Evolutionary conservation across 2,329 filamentous ascomycete genomes (phyloP).

Genomic region (Paracorniculantispora psalliotae): DNA sequence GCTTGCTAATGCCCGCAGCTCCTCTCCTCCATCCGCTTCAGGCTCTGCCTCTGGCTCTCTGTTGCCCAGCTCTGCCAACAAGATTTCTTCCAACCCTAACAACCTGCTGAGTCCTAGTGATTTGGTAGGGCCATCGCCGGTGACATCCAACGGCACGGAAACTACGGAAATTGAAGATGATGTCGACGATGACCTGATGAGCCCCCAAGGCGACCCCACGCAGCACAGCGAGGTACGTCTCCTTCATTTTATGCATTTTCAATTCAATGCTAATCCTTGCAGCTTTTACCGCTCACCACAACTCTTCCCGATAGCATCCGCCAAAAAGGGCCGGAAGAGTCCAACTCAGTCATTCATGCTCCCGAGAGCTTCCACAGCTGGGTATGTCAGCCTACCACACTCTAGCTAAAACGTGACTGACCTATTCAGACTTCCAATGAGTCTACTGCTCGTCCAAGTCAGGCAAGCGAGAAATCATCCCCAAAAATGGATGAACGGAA

Average conservation of each 20-base stretch:
- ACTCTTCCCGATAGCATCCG: conserved; percentile 54
- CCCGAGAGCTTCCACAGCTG: conserved; percentile 78
- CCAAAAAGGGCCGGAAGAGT: conserved; percentile 64
- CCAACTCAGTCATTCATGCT: conserved; percentile 86
- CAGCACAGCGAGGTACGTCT: conserved; percentile 33
- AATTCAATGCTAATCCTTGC: conserved; percentile 14
- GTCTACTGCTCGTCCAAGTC: conserved; percentile 29
- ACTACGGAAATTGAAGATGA: conserved; percentile 83
- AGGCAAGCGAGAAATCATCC: conserved; percentile 31
- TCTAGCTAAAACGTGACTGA: not conserved
- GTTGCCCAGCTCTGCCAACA: conserved; percentile 46
- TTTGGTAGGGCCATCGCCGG: conserved; percentile 74
- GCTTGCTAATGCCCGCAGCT: conserved; percentile 22
- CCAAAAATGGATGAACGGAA: conserved; percentile 34
- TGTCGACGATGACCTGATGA: conserved; percentile 54
- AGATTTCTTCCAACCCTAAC: conserved; percentile 47
- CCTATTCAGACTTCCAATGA: conserved; percentile 40
- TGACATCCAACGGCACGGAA: conserved; percentile 79
- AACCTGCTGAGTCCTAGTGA: conserved; percentile 59
- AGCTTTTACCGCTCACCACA: conserved; percentile 52
- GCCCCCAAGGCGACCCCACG: conserved; percentile 19
- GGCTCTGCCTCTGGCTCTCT: conserved; percentile 46
- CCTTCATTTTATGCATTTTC: no score
- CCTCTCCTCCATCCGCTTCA: conserved; percentile 30
- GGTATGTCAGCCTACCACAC: conserved; percentile 44